Evolutionary conservation across 768 basidiomycete species (phyloP).

Genomic region (Gloeopeniophorella convolvens): DNA sequence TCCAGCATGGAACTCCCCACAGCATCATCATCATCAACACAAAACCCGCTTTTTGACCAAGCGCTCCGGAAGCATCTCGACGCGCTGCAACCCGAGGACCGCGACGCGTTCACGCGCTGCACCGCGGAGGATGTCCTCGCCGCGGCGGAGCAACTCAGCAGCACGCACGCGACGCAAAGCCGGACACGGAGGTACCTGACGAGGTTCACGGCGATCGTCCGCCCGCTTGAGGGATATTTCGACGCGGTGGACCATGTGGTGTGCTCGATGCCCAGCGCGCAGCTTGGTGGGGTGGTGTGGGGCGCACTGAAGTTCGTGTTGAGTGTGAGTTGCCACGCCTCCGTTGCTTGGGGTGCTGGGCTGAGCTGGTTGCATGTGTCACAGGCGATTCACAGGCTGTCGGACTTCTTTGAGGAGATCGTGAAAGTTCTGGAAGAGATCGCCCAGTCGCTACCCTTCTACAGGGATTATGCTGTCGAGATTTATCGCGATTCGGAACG

Average conservation of each 20-base stretch:
- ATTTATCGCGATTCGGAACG: not conserved
- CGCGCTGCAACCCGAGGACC: not conserved
- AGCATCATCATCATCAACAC: not conserved
- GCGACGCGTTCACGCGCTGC: not conserved
- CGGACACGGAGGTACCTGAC: not conserved
- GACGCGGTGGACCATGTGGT: not conserved
- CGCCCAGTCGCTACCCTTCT: not conserved
- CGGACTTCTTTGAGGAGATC: slow-evolving; percentile 2
- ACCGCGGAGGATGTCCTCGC: not conserved
- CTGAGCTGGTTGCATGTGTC: not conserved
- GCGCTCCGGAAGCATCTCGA: slow-evolving; percentile 6
- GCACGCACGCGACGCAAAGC: not conserved
- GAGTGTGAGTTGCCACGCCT: not conserved
- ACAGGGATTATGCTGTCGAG: slow-evolving; percentile 6
- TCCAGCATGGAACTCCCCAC: not conserved
- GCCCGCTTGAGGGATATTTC: slow-evolving; percentile 2
- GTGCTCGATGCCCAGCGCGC: not conserved
- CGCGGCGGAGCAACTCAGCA: not conserved
- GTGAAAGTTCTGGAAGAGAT: slow-evolving; percentile 5
- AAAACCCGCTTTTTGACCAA: slow-evolving; percentile 4
- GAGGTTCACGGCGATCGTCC: not conserved
- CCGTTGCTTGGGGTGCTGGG: not conserved
- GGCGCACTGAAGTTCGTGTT: slow-evolving; percentile 7
- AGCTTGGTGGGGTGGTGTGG: slow-evolving; percentile 1
- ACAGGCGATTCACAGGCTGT: not conserved